These are phyloP conservation scores for Glycine latifolia DNA, from an alignment of 306 rosid genomes.

Conservation along the genomic window DNA sequence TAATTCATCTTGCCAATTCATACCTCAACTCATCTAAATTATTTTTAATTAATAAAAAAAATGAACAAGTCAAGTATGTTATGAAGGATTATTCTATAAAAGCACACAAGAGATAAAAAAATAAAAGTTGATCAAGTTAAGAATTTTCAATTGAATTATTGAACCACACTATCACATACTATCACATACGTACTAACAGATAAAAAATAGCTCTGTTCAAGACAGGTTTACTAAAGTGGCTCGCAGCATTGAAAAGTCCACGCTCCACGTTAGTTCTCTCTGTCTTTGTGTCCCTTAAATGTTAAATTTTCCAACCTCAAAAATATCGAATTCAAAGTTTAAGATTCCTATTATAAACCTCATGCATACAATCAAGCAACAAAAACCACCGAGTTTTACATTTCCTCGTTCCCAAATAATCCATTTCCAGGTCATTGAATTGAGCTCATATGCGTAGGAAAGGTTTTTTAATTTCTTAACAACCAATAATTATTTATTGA, in stretches of 20 bases:
- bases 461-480: background rate
- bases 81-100: background rate
- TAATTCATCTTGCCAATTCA: no score
- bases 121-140: background rate
- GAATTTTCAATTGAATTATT: background rate
- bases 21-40: no score
- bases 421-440: no score
- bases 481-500: background rate
- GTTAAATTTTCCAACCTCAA: background rate
- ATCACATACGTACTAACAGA: background rate
- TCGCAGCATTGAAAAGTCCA: constrained; percentile 10
- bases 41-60: no score
- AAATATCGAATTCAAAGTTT: background rate
- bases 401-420: no score
- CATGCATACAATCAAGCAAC: background rate
- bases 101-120: background rate
- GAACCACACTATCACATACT: background rate
- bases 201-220: background rate
- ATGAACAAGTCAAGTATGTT: background rate
- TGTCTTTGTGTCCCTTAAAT: background rate
- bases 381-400: background rate
- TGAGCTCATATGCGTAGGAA: no score
- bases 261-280: background rate
- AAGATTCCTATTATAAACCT: background rate
- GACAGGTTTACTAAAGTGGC: background rate